Evolutionary conservation across 1,139 yeast species (phyloP), one percentile per base, ranked within the genome.

Genomic region (Protomyces gravidus): DNA sequence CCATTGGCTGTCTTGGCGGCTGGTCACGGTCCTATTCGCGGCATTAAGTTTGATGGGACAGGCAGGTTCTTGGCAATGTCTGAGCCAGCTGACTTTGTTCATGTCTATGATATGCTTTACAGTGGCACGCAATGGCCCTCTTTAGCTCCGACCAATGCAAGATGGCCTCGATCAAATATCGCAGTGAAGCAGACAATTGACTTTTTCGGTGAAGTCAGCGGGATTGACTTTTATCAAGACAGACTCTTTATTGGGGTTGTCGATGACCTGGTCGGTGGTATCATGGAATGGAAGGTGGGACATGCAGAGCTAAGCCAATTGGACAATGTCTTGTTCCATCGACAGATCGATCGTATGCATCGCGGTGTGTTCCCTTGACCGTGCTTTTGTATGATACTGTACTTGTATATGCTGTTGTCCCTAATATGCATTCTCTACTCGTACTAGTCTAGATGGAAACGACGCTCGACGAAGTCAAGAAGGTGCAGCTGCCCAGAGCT

Each of bases 51-150:
- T 67, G 40, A 48, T 32, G 80, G 80, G 66, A 65, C 70, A 9
- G 82, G 83, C 5, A 73, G 76, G 17, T 76, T 70, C 63, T 67
- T 83, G 9, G 75, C 79, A 11, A 80, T 83, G 78, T 84, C 84
- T 2, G 86, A 83, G 66, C 78, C 83, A 36, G 74, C 82, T 61
- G 87, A 83, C 66, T 82, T 81, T 65, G 79, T 80, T 6, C 83
- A 84, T 3, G 65, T 83, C 0, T 65, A 81, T 7, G 77, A 77
- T 57, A 45, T 47, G 36, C 27, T 28, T 5, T 11, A 28, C 6
- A 28, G 32, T 28, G 9, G 11, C 6, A 28, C 32, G 32, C 23
- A 49, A n/a, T n/a, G n/a, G n/a, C n/a, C n/a, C n/a, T n/a, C n/a
- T n/a, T n/a, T n/a, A n/a, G n/a, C n/a, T n/a, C n/a, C n/a, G n/a